phyloP scores from a whole-genome alignment of 176 grass and related monocot species.

The Echinochloa phyllopogon region DNA sequence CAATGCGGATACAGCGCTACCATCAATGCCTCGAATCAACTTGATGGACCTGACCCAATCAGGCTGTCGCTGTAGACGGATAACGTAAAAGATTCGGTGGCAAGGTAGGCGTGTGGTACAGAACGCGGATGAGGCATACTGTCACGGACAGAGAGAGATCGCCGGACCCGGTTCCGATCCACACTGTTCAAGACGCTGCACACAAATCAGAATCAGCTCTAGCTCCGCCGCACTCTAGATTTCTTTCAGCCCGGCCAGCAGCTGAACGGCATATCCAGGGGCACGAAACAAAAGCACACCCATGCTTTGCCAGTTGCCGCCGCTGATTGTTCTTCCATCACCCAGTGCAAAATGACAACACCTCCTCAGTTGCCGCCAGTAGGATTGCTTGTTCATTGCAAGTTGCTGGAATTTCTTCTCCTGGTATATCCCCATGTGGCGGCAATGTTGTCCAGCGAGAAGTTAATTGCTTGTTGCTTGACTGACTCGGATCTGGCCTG shows the following conservation, averaged over 20 bases:
- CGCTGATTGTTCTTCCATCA: background rate
- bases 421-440: conserved; percentile 31
- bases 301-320: background rate
- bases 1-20: conserved; percentile 14
- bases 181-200: conserved; percentile 17
- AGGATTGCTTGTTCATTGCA: conserved; percentile 9
- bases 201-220: background rate
- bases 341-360: background rate
- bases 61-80: conserved; percentile 6
- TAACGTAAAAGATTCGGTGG: conserved; percentile 26
- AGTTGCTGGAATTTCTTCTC: conserved; percentile 16
- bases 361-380: background rate
- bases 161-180: background rate
- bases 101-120: conserved; percentile 36
- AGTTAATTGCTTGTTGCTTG: conserved; percentile 23
- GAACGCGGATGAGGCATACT: background rate
- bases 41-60: background rate
- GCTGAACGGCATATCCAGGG: background rate
- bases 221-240: background rate
- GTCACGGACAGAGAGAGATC: conserved; percentile 18
- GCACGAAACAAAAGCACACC: background rate
- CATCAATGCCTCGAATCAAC: conserved; percentile 18
- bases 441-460: background rate
- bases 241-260: background rate
- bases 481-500: background rate